These are phyloP conservation scores for Lyophyllum semitale DNA, from an alignment of 768 basidiomycete species.

Conservation along the genomic window DNA sequence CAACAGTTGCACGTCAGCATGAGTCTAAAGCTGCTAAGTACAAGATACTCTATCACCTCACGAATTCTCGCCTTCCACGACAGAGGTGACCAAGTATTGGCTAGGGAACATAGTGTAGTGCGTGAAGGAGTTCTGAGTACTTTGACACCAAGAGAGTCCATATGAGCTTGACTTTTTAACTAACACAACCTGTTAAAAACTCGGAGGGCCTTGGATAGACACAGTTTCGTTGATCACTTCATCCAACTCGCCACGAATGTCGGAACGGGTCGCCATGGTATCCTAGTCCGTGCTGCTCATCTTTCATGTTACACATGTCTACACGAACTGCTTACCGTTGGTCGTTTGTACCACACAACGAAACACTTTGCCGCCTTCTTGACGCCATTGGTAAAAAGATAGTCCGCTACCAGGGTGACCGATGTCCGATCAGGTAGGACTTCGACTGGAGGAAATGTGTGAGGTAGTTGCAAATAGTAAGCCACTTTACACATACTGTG, in stretches of 20 bases:
- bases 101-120: no score
- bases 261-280: background rate
- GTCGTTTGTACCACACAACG: background rate
- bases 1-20: no score
- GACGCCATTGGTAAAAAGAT: background rate
- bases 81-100: no score
- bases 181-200: background rate
- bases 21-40: no score
- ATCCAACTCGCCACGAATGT: background rate
- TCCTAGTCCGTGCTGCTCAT: background rate
- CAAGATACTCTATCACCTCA: no score
- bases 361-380: background rate
- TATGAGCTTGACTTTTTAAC: no score
- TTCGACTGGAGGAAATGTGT: background rate
- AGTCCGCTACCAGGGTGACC: background rate
- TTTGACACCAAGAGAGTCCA: no score
- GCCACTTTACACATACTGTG: background rate
- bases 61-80: no score
- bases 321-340: background rate
- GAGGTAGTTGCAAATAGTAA: background rate
- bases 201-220: background rate
- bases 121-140: no score
- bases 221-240: background rate
- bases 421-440: background rate
- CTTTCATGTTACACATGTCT: background rate